Percentiles rank a stretch among this genome's conserved stretches.
Evolutionary conservation across 2,329 filamentous ascomycete species (phyloP).

Genomic region (Fusarium chlamydosporum): DNA sequence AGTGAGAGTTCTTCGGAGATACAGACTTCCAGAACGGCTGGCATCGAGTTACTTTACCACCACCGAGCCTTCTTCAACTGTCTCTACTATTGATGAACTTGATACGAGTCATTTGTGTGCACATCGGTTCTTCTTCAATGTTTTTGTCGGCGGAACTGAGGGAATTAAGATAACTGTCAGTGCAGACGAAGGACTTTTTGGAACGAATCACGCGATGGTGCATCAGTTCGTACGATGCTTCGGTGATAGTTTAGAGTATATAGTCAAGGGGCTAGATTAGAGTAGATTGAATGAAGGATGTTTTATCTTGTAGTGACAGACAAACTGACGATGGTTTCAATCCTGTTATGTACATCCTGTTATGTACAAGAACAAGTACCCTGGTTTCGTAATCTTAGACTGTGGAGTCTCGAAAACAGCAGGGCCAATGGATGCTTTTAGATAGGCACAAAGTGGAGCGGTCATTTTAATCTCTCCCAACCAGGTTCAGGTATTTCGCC

Average conservation of each 20-base stretch:
- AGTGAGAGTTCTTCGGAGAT: neutral
- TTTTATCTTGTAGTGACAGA: neutral
- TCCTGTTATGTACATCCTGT: too few relatives aligned
- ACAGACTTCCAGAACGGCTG: slow-evolving; percentile 20
- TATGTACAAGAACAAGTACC: too few relatives aligned
- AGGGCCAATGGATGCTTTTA: too few relatives aligned
- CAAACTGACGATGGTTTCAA: too few relatives aligned
- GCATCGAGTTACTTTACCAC: slow-evolving; percentile 23
- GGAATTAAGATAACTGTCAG: neutral
- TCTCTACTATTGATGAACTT: slow-evolving; percentile 9
- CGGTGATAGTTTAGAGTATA: neutral
- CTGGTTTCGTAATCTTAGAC: too few relatives aligned
- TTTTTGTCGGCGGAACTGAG: neutral
- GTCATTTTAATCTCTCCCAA: too few relatives aligned
- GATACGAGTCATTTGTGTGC: neutral
- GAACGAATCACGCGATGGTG: neutral
- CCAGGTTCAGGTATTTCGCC: too few relatives aligned
- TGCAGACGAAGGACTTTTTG: neutral
- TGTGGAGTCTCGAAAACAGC: too few relatives aligned
- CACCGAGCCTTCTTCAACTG: neutral
- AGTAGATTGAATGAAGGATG: neutral
- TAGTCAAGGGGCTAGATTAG: neutral
- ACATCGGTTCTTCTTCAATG: slow-evolving; percentile 12
- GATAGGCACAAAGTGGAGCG: too few relatives aligned
- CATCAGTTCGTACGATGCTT: neutral